A percentile compares a stretch with the other conserved stretches of the same genome.
phyloP scores from a whole-genome alignment of 2,329 filamentous ascomycete genomes.

The Cladosporium sp. region DNA sequence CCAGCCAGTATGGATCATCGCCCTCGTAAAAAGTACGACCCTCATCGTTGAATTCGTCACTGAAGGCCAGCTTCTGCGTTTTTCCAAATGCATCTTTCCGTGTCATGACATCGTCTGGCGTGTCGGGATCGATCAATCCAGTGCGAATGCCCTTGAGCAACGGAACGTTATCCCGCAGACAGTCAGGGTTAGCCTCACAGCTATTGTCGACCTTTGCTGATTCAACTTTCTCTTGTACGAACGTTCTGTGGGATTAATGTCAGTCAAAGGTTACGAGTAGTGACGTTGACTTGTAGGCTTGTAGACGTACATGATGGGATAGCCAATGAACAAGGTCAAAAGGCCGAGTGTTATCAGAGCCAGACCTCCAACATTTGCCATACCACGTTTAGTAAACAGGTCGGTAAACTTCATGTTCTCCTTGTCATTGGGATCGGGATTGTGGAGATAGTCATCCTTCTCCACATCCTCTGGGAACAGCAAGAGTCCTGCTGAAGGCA shows the following conservation, averaged over 20 bases:
- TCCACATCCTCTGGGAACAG: constrained; percentile 69
- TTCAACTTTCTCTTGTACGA: constrained; percentile 13
- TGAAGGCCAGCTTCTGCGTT: constrained; percentile 48
- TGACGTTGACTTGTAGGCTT: no score
- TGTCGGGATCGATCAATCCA: constrained; percentile 50
- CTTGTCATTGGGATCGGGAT: constrained; percentile 62
- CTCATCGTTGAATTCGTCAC: constrained; percentile 52
- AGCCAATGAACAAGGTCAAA: constrained; percentile 62
- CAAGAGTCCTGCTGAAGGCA: constrained; percentile 61
- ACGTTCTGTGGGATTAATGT: constrained; percentile 5
- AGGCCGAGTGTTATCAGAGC: constrained; percentile 56
- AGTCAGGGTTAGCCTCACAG: constrained; percentile 8
- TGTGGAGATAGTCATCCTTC: constrained; percentile 68
- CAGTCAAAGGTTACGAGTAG: neutral
- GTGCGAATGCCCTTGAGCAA: constrained; percentile 45
- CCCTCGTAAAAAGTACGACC: constrained; percentile 52
- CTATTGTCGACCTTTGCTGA: constrained; percentile 42
- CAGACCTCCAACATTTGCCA: constrained; percentile 61
- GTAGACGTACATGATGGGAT: constrained; percentile 57
- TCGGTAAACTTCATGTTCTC: constrained; percentile 55
- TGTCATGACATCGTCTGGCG: constrained; percentile 43
- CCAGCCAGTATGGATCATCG: constrained; percentile 54
- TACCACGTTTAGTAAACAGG: constrained; percentile 59
- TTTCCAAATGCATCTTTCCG: constrained; percentile 43
- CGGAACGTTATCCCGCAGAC: constrained; percentile 33